Base-by-base conservation (phyloP, 2,329 filamentous ascomycete species). In the Alternaria triticimaculans region DNA sequence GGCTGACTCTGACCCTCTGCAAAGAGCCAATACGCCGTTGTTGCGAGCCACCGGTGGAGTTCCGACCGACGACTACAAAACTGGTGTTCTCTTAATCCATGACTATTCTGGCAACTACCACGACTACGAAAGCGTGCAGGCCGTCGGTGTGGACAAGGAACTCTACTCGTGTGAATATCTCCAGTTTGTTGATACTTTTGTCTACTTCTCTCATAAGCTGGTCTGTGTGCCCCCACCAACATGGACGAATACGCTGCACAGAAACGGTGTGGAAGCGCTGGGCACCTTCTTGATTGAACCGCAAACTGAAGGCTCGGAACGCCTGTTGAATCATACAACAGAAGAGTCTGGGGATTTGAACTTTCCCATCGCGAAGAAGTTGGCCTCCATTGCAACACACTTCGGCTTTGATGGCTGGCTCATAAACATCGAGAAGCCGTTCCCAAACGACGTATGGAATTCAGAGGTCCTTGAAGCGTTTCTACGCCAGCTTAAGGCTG, bases 141-240 rank as follows among this genome's bases (percentile, higher is more conserved):
- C 72, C 12, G 54, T 63, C 44, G 72, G 72, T 6, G 62, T 80
- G 1, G 64, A 73, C 3, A 61, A 73, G 6, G 74, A 79, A 37
- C 69, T 65, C 15, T 84, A 84, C 65, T 73, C 76, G 3, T 82
- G 81, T 71, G 77, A 83, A 64, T 81, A 84, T 60, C 76, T 84
- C 41, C 81, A 84, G 66, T 80, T 76, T 60, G 75, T 84, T 15
- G 78, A 82, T 44, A 75, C 73, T 1, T 84, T 84, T 64, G 72
- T 83, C n/a, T 85, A 84, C 67, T 84, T 85, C 62, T 83, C 82
- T 2, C 82, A 84, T 66, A 83, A 83, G 62, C 75, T 84, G 5
- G 80, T 82, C 10, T 81, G 81, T 33, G 71, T 82, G 14, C 83
- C 83, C 3, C 82, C 83, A 9, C 79, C 82, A 6, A 73, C 80